Percentiles rank a stretch among this genome's conserved stretches.
These are phyloP conservation scores for Suhomyces anneliseae DNA, from an alignment of 1,139 yeast genomes.

Conservation along the genomic window DNA sequence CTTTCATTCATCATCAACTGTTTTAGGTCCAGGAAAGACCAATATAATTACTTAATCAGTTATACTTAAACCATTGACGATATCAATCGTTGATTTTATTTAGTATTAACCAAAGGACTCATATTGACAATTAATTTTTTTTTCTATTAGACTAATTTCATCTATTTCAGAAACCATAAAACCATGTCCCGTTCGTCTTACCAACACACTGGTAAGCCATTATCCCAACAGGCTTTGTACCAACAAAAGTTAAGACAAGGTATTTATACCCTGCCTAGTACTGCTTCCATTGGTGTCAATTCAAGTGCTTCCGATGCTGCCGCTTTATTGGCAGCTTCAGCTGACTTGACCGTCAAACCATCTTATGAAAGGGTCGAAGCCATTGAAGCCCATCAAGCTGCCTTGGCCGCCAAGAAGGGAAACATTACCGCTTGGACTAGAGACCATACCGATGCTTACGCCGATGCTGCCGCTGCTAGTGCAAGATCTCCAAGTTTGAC, in stretches of 20 bases:
- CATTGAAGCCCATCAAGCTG: constrained; percentile 67
- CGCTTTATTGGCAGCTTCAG: constrained; percentile 67
- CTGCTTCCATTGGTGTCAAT: constrained; percentile 68
- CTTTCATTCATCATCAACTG: neutral
- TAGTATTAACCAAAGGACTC: no score
- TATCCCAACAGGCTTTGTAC: constrained; percentile 73
- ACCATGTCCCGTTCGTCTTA: constrained; percentile 51
- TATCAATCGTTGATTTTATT: neutral
- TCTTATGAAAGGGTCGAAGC: constrained; percentile 60
- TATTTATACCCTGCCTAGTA: constrained; percentile 67
- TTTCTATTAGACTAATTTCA: no score
- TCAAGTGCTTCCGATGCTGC: constrained; percentile 73
- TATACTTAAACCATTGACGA: neutral
- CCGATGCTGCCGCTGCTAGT: constrained; percentile 43
- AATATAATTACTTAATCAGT: no score
- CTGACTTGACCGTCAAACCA: constrained; percentile 63
- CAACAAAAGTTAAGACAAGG: constrained; percentile 79
- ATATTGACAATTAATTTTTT: no score
- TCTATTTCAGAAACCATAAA: neutral
- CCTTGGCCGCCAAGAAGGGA: constrained; percentile 53
- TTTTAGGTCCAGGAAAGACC: no score
- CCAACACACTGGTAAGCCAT: constrained; percentile 67
- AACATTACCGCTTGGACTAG: constrained; percentile 46
- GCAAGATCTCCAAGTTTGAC: constrained; percentile 12
- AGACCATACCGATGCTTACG: constrained; percentile 41